Evolutionary conservation across 106 monocot species (phyloP), one percentile per base, ranked within the genome.

Genomic region (Amphibolis antarctica): DNA sequence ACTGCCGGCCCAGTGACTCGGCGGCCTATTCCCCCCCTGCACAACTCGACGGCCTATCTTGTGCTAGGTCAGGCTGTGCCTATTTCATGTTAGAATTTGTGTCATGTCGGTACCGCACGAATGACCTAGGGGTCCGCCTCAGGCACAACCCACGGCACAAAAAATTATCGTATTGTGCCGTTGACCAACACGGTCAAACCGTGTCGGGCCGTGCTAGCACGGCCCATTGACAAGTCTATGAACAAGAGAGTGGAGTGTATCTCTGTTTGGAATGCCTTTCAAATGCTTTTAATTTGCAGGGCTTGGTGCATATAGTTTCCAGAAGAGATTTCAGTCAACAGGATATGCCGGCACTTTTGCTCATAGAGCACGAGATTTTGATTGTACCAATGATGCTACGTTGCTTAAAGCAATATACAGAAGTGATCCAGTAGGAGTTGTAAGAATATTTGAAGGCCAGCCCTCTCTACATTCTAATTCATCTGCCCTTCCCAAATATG

Each of bases 401-500:
- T 56, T 98, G 53, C 84, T 85, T 18, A 87, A 94, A 62, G 93
- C 89, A 52, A 80, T 94, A 62, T 86, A 94, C 31, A 78, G 82
- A 88, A 80, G 83, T 76, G 96, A 98, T 57, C 85, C 98, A 28
- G 90, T 83, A 71, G 63, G 78, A 49, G 82, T 91, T 60, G 85
- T 88, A 53, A 73, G 77, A 69, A 46, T 91, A 54, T 98, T 91
- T 74, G 98, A 98, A 60, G 88, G 79, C 73, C 78, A 85, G 44
- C 87, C 91, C 23, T 78, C 82, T 11, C 36, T 98, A 24, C 98
- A 98, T 73, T 83, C 85, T 23, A 98, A 98, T 36, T 71, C 87
- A 42, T 69, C 85, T n/a, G 91, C 98, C 28, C 76, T 98, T 54
- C 68, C 98, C 19, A 91, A 98, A 63, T 91, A 98, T 79, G 85